Evolutionary conservation across 495 filamentous ascomycete species (phyloP).

Genomic region (Lichenothelia convexa): DNA sequence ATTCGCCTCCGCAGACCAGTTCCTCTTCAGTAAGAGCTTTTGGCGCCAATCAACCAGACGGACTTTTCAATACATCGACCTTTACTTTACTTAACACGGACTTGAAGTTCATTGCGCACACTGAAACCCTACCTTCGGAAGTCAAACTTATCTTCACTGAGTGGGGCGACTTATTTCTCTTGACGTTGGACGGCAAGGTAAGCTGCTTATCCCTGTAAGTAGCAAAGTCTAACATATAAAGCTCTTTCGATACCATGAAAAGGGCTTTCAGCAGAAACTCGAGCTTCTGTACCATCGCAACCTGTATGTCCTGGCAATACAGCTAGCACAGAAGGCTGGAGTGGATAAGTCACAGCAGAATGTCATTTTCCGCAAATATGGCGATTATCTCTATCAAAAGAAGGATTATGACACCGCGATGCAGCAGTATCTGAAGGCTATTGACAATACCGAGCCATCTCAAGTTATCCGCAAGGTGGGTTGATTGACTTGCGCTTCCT

Average conservation of each 20-base stretch:
- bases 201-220: conserved; percentile 4
- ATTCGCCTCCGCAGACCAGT: conserved; percentile 55
- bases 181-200: conserved; percentile 83
- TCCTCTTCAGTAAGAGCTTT: conserved; percentile 40
- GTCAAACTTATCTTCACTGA: conserved; percentile 66
- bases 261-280: conserved; percentile 71
- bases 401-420: conserved; percentile 92
- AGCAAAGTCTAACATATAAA: conserved; percentile 13
- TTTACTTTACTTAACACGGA: conserved; percentile 84
- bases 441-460: conserved; percentile 86
- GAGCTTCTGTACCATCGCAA: conserved; percentile 91
- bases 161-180: conserved; percentile 79
- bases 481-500: neutral
- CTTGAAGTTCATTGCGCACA: conserved; percentile 76
- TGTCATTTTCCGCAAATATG: conserved; percentile 81
- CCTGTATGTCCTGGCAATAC: conserved; percentile 79
- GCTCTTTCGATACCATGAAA: conserved; percentile 85
- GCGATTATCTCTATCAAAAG: conserved; percentile 89
- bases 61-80: conserved; percentile 60
- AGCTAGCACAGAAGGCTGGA: conserved; percentile 76
- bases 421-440: conserved; percentile 92
- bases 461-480: conserved; percentile 78
- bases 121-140: conserved; percentile 60
- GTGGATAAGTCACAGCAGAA: conserved; percentile 65
- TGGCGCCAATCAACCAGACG: conserved; percentile 46